A percentile compares a stretch with the other conserved stretches of the same genome.
Conservation (phyloP, 2,329 filamentous ascomycete species). For the Knufia petricola region DNA sequence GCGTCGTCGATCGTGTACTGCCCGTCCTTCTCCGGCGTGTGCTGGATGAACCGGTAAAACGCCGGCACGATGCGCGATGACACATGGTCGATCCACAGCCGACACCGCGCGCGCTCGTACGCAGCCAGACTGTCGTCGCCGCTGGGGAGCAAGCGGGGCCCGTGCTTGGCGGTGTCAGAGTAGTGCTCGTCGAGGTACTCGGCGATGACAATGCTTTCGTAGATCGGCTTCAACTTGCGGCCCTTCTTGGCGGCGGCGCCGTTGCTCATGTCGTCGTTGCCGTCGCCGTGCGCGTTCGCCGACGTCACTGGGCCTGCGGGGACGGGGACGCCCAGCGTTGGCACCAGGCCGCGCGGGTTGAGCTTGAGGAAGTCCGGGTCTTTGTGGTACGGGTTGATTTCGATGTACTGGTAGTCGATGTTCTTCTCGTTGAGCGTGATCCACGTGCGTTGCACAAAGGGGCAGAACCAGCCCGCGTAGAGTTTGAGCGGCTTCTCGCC, state of each 20-base stretch:
- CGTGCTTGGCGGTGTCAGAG: conserved; percentile 32
- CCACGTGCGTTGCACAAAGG: conserved; percentile 60
- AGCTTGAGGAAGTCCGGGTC: conserved; percentile 57
- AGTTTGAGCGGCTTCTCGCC: conserved; percentile 43
- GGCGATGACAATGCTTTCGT: conserved; percentile 62
- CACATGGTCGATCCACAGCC: conserved; percentile 69
- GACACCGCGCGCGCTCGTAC: conserved; percentile 55
- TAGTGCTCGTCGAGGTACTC: conserved; percentile 70
- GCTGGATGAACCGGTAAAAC: conserved; percentile 55
- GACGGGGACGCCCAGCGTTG: conserved; percentile 46
- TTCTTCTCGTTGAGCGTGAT: conserved; percentile 63
- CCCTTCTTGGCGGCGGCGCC: conserved; percentile 27
- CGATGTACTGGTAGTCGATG: conserved; percentile 66
- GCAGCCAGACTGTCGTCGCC: conserved; percentile 35
- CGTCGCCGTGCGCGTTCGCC: conserved; percentile 7
- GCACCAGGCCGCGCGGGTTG: conserved; percentile 68
- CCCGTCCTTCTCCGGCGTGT: conserved; percentile 28
- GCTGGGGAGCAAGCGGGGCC: conserved; percentile 46
- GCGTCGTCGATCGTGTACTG: conserved; percentile 43
- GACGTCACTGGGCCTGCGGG: not conserved
- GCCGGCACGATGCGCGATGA: conserved; percentile 56
- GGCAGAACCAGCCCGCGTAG: conserved; percentile 67
- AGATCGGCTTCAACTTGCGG: conserved; percentile 42
- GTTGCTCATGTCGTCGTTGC: conserved; percentile 22
- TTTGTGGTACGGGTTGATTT: conserved; percentile 72